These are phyloP conservation scores for Aspergillus sclerotioniger DNA, from an alignment of 495 filamentous ascomycete species.

Conservation along the genomic window DNA sequence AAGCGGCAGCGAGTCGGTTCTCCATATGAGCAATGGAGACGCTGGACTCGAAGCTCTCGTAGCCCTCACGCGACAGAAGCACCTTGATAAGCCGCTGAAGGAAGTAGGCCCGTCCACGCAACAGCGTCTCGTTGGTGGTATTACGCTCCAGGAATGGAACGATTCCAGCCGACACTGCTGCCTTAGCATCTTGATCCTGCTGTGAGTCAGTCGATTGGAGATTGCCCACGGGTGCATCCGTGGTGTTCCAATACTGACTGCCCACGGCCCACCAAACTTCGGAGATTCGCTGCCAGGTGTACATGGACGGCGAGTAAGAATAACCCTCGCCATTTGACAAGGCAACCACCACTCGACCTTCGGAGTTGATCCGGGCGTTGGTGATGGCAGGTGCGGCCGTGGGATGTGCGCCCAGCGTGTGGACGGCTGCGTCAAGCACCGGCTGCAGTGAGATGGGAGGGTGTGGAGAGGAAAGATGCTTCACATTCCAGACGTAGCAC, in stretches of 20 bases:
- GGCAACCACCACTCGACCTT: conserved; percentile 77
- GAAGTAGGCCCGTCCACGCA: conserved; percentile 85
- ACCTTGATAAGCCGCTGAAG: conserved; percentile 86
- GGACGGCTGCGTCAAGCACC: conserved; percentile 80
- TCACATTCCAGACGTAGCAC: conserved; percentile 92
- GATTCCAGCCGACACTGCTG: conserved; percentile 81
- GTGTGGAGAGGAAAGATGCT: conserved; percentile 78
- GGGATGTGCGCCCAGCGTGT: conserved; percentile 63
- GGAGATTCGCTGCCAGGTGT: conserved; percentile 88
- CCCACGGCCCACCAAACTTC: conserved; percentile 98
- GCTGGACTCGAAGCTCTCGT: conserved; percentile 84
- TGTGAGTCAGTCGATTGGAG: conserved; percentile 64
- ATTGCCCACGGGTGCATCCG: conserved; percentile 76
- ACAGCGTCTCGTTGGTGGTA: conserved; percentile 88
- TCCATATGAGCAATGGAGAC: conserved; percentile 95
- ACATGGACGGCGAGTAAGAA: conserved; percentile 77
- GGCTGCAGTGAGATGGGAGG: conserved; percentile 89
- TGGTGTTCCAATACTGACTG: conserved; percentile 98
- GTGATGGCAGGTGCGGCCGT: conserved; percentile 76
- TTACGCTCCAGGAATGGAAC: conserved; percentile 90
- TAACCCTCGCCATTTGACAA: conserved; percentile 93
- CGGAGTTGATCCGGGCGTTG: conserved; percentile 84
- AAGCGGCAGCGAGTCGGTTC: conserved; percentile 86
- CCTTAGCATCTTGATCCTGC: conserved; percentile 50
- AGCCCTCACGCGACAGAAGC: conserved; percentile 80